Percentiles rank a stretch among this genome's conserved stretches.
Conservation (phyloP, 495 filamentous ascomycete species). For the Xylaria flabelliformis region DNA sequence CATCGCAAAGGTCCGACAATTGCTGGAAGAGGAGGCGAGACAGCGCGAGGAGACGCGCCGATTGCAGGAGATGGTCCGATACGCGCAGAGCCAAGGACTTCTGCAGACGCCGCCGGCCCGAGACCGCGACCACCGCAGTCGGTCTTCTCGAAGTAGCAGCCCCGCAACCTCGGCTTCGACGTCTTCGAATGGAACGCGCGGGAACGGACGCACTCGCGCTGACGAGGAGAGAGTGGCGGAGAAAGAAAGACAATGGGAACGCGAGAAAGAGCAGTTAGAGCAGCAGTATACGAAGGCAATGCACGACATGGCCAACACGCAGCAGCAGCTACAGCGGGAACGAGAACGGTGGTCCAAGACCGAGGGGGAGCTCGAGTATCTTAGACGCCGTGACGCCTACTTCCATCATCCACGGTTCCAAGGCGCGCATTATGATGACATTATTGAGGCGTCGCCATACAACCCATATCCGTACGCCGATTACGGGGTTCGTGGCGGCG, state of each 20-base stretch:
- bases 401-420: neutral
- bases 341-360: neutral
- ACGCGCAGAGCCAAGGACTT: slow-evolving; percentile 35
- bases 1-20: slow-evolving; percentile 31
- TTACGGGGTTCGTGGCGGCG: neutral
- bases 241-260: slow-evolving; percentile 13
- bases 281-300: slow-evolving; percentile 9
- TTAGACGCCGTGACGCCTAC: neutral
- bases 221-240: neutral
- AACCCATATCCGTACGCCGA: slow-evolving; percentile 9
- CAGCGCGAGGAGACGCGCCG: slow-evolving; percentile 34
- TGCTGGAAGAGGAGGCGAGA: slow-evolving; percentile 37
- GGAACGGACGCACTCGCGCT: neutral
- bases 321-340: slow-evolving; percentile 16
- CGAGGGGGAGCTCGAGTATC: slow-evolving; percentile 15
- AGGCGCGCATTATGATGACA: slow-evolving; percentile 17
- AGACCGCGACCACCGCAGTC: neutral
- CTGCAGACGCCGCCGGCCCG: slow-evolving; percentile 29
- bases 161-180: neutral
- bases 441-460: neutral
- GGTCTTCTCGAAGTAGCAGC: slow-evolving; percentile 27
- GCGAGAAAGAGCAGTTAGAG: slow-evolving; percentile 9
- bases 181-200: neutral
- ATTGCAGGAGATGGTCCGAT: slow-evolving; percentile 32
- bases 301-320: slow-evolving; percentile 1